A percentile compares a stretch with the other conserved stretches of the same genome.
Conservation (phyloP, 208 protist genomes). For the Leishmania braziliensis region DNA sequence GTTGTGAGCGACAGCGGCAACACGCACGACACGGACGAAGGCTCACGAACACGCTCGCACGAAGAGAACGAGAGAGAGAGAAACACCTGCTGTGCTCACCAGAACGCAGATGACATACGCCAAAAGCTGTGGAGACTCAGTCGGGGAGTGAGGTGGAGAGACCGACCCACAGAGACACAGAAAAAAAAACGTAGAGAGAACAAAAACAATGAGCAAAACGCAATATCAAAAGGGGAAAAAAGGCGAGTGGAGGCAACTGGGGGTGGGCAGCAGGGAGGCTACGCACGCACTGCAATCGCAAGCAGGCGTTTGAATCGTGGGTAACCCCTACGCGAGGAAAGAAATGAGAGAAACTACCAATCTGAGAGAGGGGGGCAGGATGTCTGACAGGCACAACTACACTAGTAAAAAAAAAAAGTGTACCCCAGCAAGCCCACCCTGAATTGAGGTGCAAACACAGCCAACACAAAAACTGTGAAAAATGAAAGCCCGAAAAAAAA, state of each 20-base stretch:
- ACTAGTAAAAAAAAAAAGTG: not conserved
- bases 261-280: not conserved
- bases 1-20: not conserved
- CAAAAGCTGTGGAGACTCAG: not conserved
- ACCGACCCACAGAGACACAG: not conserved
- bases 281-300: not conserved
- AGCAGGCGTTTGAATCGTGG: not conserved
- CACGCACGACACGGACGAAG: not conserved
- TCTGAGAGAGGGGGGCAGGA: not conserved
- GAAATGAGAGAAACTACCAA: not conserved
- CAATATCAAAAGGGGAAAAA: not conserved
- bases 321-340: too few species aligned
- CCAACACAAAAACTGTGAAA: too few species aligned
- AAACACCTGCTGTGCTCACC: not conserved
- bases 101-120: not conserved
- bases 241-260: conserved; percentile 1
- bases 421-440: not conserved
- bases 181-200: not conserved
- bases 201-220: not conserved
- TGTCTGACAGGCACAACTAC: not conserved
- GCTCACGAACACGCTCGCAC: not conserved
- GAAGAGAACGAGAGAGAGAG: not conserved
- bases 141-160: too few species aligned
- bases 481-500: not conserved
- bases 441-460: not conserved